Percentiles rank a stretch among this genome's conserved stretches.
These are phyloP conservation scores for Sporothrix phasma DNA, from an alignment of 2,329 filamentous ascomycete genomes.

Conservation along the genomic window DNA sequence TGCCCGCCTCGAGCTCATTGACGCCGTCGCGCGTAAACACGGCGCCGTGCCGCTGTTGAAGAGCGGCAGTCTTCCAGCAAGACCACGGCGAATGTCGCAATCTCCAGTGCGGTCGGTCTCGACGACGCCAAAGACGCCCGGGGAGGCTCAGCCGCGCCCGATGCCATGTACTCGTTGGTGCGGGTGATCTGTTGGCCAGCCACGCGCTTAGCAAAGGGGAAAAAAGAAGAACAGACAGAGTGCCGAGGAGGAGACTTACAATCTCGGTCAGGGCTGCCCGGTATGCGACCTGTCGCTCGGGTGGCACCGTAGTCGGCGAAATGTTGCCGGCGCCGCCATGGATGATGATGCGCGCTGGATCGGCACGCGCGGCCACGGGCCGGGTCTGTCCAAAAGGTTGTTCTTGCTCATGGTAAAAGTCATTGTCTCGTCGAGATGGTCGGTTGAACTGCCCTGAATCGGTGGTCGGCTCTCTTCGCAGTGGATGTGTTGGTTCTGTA, in stretches of 20 bases:
- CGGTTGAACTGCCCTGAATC: too few species aligned
- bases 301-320: constrained; percentile 46
- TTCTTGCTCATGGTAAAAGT: background rate
- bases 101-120: constrained; percentile 55
- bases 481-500: too few species aligned
- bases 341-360: constrained; percentile 51
- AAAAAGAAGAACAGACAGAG: background rate
- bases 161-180: constrained; percentile 39
- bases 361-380: background rate
- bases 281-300: constrained; percentile 48
- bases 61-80: constrained; percentile 68
- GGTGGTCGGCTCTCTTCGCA: too few species aligned
- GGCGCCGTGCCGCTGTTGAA: constrained; percentile 81
- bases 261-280: constrained; percentile 51
- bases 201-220: background rate
- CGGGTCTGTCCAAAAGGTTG: background rate
- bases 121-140: background rate
- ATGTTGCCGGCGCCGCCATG: constrained; percentile 68
- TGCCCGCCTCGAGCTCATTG: constrained; percentile 76
- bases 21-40: constrained; percentile 77
- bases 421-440: too few species aligned
- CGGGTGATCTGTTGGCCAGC: constrained; percentile 31
- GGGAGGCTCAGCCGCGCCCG: constrained; percentile 9
- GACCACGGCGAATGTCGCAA: constrained; percentile 64
- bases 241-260: constrained; percentile 28